Evolutionary conservation across 164 flowering plant species (phyloP), one percentile per base, ranked within the genome.

Genomic region (Aristolochia fimbriata): DNA sequence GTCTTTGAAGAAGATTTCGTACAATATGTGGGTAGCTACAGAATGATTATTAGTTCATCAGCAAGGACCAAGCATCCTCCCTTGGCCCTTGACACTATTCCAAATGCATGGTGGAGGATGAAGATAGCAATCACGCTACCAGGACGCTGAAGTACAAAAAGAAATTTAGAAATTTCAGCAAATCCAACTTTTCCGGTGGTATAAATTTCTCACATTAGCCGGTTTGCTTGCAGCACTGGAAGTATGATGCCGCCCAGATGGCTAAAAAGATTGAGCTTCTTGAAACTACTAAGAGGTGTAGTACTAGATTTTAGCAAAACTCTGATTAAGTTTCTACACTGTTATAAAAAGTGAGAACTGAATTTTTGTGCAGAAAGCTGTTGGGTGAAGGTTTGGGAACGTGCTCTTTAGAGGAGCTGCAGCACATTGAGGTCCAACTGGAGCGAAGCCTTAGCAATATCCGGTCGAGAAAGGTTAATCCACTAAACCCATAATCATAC

Each of bases 211-310:
- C 43, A 37, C 43, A 5, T 37, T 37, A 37, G 43, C 43, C 12
- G 43, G 43, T 58, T 54, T 49, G 19, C 16, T 68, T 65, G 71
- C 86, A 87, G 97, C 85, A 80, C 25, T 51, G 87, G 77, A 80
- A 79, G 81, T 56, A 59, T 22, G 96, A 87, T 68, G 74, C 85
- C 52, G 80, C 78, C 19, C 71, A 51, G 59, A 75, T 88, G 83
- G 61, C 71, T 61, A 84, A 86, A 81, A 86, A 77, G 78, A 82
- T 91, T 30, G 96, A 88, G 69, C 67, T 58, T 25, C 88, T 88
- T 49, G 93, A 91, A 76, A 66, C 58, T 48, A 71, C 91, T 15
- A 91, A 77, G 74, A 57, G 88, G 97, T 83, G 69, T 12, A 58
- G 12, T 10, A 37, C 15, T 17, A 17, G 23, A 15, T 1, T 43